Conservation (phyloP, 257 asterid genomes). For the Gentiana macrophylla region DNA sequence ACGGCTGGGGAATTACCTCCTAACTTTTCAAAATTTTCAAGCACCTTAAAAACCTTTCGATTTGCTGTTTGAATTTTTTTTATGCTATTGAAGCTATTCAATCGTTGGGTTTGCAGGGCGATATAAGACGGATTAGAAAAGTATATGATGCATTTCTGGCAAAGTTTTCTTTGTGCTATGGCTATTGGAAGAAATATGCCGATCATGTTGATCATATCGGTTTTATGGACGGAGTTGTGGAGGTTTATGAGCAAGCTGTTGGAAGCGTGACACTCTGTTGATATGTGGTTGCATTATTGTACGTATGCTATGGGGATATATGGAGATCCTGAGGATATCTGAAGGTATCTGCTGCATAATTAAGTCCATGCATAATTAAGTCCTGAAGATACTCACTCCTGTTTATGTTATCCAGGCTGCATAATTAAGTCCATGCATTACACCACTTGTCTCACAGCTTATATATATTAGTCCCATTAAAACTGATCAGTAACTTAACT, state of each 20-base stretch:
- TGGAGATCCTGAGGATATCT: slow-evolving; percentile 76
- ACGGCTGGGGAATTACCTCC: not conserved
- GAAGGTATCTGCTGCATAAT: slow-evolving; percentile 50
- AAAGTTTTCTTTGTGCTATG: slow-evolving; percentile 93
- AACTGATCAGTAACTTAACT: no score
- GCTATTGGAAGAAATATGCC: slow-evolving; percentile 99
- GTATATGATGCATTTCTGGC: slow-evolving; percentile 86
- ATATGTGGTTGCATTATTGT: slow-evolving; percentile 97
- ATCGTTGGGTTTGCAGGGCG: slow-evolving; percentile 33
- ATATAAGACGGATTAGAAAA: slow-evolving; percentile 62
- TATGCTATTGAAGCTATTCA: not conserved
- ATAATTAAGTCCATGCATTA: no score
- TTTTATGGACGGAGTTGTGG: slow-evolving; percentile 28
- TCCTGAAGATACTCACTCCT: no score
- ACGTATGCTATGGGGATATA: slow-evolving; percentile 68
- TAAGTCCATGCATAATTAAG: not conserved
- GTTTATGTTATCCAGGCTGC: not conserved
- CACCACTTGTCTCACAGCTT: not conserved
- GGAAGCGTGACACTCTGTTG: slow-evolving; percentile 98
- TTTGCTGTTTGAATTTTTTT: not conserved
- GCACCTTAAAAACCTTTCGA: not conserved
- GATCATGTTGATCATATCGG: slow-evolving; percentile 92
- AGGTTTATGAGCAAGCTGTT: slow-evolving; percentile 71
- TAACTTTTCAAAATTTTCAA: not conserved
- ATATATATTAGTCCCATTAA: no score